A percentile compares a stretch with the other conserved stretches of the same genome.
phyloP scores from a whole-genome alignment of 2,329 filamentous ascomycete genomes.

The Sordariomycetes sp. region DNA sequence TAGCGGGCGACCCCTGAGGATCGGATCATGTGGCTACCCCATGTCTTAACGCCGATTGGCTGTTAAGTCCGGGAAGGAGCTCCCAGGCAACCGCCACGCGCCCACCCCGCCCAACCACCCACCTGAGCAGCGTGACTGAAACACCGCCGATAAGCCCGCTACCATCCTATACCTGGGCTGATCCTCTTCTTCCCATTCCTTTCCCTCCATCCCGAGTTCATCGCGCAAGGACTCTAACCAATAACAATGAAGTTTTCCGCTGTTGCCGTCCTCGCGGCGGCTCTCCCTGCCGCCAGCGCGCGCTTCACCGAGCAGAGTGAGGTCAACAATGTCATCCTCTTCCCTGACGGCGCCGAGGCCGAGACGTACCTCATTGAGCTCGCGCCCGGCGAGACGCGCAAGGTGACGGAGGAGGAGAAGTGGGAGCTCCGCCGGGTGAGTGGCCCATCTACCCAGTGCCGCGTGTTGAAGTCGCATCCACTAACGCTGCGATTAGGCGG shows the following conservation, averaged over 20 bases:
- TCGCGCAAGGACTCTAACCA: not conserved
- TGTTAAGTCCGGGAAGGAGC: not conserved
- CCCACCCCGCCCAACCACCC: not conserved
- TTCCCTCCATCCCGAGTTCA: not conserved
- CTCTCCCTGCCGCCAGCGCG: slow-evolving; percentile 39
- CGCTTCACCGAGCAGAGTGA: slow-evolving; percentile 43
- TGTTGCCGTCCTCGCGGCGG: slow-evolving; percentile 35
- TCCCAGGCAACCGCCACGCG: not conserved
- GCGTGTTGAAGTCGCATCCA: not conserved
- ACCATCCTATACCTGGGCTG: not conserved
- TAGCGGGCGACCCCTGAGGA: not conserved
- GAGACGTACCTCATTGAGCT: slow-evolving; percentile 70
- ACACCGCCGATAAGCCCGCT: not conserved
- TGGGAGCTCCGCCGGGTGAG: slow-evolving; percentile 76
- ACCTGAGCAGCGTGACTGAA: not conserved
- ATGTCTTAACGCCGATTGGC: not conserved
- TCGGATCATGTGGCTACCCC: not conserved
- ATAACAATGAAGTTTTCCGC: slow-evolving; percentile 34
- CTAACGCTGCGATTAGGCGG: slow-evolving; percentile 41
- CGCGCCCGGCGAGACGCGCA: slow-evolving; percentile 66
- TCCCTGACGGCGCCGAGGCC: slow-evolving; percentile 22
- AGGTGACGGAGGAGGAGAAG: slow-evolving; percentile 91
- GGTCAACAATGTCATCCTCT: slow-evolving; percentile 33
- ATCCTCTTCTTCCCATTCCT: not conserved
- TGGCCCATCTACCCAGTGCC: slow-evolving; percentile 6